A percentile compares a stretch with the other conserved stretches of the same genome.
Conservation (phyloP, 208 protist species). For the Trichomonas vaginalis region DNA sequence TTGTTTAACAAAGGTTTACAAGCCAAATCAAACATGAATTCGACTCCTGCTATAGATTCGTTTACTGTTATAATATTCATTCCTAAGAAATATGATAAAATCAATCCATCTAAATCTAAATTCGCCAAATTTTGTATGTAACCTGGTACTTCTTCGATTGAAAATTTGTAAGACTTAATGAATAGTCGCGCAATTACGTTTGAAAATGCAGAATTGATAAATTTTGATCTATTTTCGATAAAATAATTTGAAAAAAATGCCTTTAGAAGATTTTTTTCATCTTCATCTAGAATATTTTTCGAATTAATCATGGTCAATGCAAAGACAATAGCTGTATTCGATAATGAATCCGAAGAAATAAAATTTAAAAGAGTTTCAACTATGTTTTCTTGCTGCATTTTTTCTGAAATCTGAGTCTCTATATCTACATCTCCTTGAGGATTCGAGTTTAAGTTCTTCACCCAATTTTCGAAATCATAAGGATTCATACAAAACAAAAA, state of each 20-base stretch:
- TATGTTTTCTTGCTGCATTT: not conserved
- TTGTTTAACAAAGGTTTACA: not conserved
- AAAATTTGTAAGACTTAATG: not conserved
- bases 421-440: not conserved
- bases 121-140: not conserved
- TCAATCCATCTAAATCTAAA: not conserved
- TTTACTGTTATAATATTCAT: not conserved
- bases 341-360: not conserved
- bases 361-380: not conserved
- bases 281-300: not conserved
- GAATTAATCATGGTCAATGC: not conserved
- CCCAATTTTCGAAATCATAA: not conserved
- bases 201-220: not conserved
- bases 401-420: not conserved
- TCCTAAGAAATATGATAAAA: not conserved
- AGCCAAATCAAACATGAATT: not conserved
- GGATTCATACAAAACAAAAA: not conserved
- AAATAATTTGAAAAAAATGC: not conserved
- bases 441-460: not conserved
- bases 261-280: not conserved
- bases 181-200: not conserved
- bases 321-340: not conserved
- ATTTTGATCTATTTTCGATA: not conserved
- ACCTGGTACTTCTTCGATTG: not conserved
- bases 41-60: not conserved